These are phyloP conservation scores for Venturia oleaginea DNA, from an alignment of 2,329 filamentous ascomycete species.

Conservation along the genomic window DNA sequence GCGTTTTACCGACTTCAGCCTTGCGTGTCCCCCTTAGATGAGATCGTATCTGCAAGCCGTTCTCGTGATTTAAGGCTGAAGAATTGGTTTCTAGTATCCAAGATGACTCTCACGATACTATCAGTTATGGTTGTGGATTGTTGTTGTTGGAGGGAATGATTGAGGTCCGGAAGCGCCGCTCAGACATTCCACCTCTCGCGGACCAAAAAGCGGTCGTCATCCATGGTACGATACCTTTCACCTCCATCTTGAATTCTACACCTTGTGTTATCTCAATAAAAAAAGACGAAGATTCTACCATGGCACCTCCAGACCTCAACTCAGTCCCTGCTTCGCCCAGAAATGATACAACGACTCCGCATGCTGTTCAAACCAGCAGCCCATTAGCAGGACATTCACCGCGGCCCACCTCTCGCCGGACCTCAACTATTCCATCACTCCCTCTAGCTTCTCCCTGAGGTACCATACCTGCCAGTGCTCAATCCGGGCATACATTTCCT, in stretches of 20 bases:
- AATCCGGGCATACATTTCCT: slow-evolving; percentile 27
- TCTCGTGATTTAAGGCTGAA: neutral
- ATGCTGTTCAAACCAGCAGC: slow-evolving; percentile 24
- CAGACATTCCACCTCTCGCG: neutral
- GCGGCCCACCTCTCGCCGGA: slow-evolving; percentile 35
- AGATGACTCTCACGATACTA: neutral
- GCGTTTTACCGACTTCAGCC: neutral
- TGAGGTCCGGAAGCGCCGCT: neutral
- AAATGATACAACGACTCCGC: slow-evolving; percentile 16
- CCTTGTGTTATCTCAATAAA: neutral
- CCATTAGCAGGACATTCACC: slow-evolving; percentile 22
- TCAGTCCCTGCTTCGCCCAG: slow-evolving; percentile 32
- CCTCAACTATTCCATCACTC: slow-evolving; percentile 36
- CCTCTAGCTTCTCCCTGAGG: slow-evolving; percentile 31
- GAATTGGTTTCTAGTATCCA: neutral
- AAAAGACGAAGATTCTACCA: neutral
- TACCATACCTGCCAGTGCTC: slow-evolving; percentile 17
- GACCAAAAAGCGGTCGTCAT: neutral
- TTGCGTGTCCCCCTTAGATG: neutral
- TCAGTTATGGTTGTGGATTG: neutral
- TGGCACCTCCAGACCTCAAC: slow-evolving; percentile 36
- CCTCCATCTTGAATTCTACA: neutral
- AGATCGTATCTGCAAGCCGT: neutral
- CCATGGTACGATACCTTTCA: too few species aligned
- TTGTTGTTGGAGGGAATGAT: neutral